These are phyloP conservation scores for Pichia nanzhaoensis DNA, from an alignment of 805 yeast genomes.

Conservation along the genomic window DNA sequence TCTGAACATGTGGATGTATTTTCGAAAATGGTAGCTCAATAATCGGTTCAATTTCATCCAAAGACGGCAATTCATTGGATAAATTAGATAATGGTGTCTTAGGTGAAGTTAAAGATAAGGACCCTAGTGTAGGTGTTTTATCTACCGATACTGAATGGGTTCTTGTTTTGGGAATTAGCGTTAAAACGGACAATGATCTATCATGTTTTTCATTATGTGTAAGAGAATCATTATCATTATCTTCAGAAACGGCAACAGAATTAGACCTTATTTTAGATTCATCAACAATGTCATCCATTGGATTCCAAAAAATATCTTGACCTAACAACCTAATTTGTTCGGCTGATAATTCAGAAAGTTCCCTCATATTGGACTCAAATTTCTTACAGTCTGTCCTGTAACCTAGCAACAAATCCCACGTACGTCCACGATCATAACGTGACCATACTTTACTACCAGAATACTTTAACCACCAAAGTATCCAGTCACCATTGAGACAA, in stretches of 20 bases:
- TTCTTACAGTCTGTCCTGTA: conserved; percentile 45
- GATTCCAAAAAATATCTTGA: conserved; percentile 60
- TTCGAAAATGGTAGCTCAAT: conserved; percentile 45
- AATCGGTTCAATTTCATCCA: conserved; percentile 24
- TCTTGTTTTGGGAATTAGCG: conserved; percentile 21
- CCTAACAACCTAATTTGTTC: conserved; percentile 34
- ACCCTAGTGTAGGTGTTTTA: conserved; percentile 26
- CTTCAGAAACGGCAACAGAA: not conserved
- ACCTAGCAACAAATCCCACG: conserved; percentile 85
- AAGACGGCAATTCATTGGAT: conserved; percentile 3
- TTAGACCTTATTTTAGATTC: not conserved
- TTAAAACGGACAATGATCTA: conserved; percentile 28
- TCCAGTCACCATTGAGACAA: conserved; percentile 75
- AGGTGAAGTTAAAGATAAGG: conserved; percentile 15
- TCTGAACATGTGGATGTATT: conserved; percentile 69
- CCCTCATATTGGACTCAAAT: conserved; percentile 22
- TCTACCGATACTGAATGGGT: conserved; percentile 20
- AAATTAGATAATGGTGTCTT: conserved; percentile 7
- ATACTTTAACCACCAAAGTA: conserved; percentile 92
- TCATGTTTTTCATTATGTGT: conserved; percentile 14
- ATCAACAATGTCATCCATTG: conserved; percentile 20
- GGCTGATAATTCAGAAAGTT: conserved; percentile 17
- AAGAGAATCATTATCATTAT: conserved; percentile 3
- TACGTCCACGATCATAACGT: conserved; percentile 71
- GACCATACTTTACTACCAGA: conserved; percentile 84